Percentiles rank a stretch among this genome's conserved stretches.
Evolutionary conservation across 768 basidiomycete genomes (phyloP).

Genomic region (Lactarius hengduanensis): DNA sequence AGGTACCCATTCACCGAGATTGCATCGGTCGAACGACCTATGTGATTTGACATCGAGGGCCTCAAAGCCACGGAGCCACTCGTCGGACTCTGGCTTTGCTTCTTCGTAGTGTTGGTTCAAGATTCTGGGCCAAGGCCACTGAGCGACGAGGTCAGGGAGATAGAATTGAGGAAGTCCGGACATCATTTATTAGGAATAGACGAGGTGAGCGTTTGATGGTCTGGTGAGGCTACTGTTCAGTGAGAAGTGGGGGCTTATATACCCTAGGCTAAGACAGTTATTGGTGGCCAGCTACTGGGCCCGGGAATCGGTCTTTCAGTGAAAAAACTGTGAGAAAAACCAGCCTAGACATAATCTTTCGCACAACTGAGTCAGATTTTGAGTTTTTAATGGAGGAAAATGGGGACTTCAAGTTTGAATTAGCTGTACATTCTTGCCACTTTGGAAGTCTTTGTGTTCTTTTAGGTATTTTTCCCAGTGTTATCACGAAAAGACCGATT

Average conservation of each 20-base stretch:
- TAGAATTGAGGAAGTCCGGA: background rate
- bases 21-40: slow-evolving; percentile 40
- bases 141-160: slow-evolving; percentile 40
- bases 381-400: too few species aligned
- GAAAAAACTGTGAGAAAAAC: too few species aligned
- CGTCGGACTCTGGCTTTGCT: slow-evolving; percentile 37
- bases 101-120: slow-evolving; percentile 40
- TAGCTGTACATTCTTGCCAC: too few species aligned
- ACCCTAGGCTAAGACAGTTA: background rate
- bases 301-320: too few species aligned
- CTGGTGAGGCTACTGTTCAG: background rate
- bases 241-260: background rate
- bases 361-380: too few species aligned
- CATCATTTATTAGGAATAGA: background rate
- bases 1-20: slow-evolving; percentile 31
- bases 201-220: background rate
- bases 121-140: slow-evolving; percentile 45
- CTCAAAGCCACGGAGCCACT: slow-evolving; percentile 40
- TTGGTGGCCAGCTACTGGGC: background rate
- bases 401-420: too few species aligned
- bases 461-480: too few species aligned
- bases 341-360: too few species aligned
- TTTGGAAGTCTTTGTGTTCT: too few species aligned
- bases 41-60: slow-evolving; percentile 40
- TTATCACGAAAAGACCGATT: too few species aligned